phyloP scores from a whole-genome alignment of 805 yeast species.

The Zygoascus biomembranicola region DNA sequence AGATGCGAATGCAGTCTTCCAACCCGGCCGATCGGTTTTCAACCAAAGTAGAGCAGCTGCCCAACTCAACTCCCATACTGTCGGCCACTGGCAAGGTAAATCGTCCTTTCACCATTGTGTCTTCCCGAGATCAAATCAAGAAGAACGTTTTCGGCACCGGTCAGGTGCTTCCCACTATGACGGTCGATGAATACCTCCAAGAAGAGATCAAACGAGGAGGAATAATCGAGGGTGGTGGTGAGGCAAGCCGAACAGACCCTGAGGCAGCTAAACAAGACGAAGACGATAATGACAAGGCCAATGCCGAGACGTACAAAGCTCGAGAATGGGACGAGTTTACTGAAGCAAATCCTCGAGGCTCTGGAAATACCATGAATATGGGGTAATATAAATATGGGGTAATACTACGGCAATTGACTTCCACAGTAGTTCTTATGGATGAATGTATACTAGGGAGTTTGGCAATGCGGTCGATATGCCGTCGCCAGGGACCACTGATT shows the following conservation, averaged over 20 bases:
- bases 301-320: constrained; percentile 60
- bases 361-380: constrained; percentile 75
- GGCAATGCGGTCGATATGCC: no score
- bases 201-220: constrained; percentile 82
- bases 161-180: constrained; percentile 86
- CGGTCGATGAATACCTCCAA: constrained; percentile 85
- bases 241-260: background rate
- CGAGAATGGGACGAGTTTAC: constrained; percentile 92
- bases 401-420: no score
- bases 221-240: constrained; percentile 36
- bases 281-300: constrained; percentile 53
- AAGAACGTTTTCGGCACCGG: constrained; percentile 82
- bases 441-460: no score
- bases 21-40: constrained; percentile 42
- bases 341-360: constrained; percentile 77
- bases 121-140: constrained; percentile 43
- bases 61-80: constrained; percentile 33
- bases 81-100: constrained; percentile 70
- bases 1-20: background rate
- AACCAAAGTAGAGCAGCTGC: constrained; percentile 48
- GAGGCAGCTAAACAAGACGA: constrained; percentile 29
- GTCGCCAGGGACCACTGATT: no score
- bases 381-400: constrained; percentile 32
- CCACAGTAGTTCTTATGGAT: no score
- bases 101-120: constrained; percentile 73